These are phyloP conservation scores for Lipomyces anomalus DNA, from an alignment of 805 yeast species.

Conservation along the genomic window DNA sequence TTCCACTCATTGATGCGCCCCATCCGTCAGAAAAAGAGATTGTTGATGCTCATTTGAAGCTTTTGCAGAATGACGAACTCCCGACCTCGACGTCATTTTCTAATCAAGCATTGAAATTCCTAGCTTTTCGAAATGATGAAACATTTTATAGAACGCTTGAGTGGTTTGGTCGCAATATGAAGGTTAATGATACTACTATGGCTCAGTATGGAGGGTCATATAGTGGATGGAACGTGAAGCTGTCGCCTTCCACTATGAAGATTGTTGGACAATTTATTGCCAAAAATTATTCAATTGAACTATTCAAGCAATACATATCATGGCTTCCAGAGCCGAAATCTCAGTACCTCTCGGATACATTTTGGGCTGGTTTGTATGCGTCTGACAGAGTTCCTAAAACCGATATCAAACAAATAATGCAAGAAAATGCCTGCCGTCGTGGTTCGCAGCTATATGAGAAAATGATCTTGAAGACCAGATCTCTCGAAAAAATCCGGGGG, in stretches of 20 bases:
- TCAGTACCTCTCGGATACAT: background rate
- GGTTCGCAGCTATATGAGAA: background rate
- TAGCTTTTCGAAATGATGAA: too few species aligned
- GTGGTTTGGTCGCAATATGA: too few species aligned
- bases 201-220: too few species aligned
- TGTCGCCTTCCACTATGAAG: background rate
- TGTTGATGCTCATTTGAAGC: too few species aligned
- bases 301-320: background rate
- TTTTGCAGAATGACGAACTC: too few species aligned
- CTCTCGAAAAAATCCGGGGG: background rate
- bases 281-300: background rate
- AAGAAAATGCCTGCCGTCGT: background rate
- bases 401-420: background rate
- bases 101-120: too few species aligned
- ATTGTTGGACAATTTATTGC: background rate
- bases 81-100: too few species aligned
- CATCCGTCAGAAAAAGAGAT: too few species aligned
- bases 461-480: background rate
- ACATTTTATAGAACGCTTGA: too few species aligned
- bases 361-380: background rate
- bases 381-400: background rate
- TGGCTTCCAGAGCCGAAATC: background rate
- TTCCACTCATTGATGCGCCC: too few species aligned
- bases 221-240: too few species aligned
- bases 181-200: too few species aligned